These are phyloP conservation scores for Verbena officinalis DNA, from an alignment of 257 asterid species.

Conservation along the genomic window DNA sequence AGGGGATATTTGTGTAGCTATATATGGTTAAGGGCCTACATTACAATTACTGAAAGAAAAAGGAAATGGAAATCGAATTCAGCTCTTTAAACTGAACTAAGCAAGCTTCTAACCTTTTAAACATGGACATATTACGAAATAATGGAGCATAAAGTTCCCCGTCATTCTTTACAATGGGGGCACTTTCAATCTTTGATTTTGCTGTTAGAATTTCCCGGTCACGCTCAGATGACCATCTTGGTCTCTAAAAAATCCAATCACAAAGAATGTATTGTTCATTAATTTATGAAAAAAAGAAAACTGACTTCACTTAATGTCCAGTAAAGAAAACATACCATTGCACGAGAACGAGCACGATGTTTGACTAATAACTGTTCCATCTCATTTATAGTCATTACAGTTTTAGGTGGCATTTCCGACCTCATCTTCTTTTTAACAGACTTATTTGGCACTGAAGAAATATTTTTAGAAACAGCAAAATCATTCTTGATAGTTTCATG, in stretches of 20 bases:
- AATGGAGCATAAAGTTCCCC: constrained; percentile 66
- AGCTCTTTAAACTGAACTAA: constrained; percentile 16
- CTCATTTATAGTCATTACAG: constrained; percentile 53
- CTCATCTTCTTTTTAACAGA: constrained; percentile 69
- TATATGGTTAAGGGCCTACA: no score
- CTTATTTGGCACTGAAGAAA: constrained; percentile 32
- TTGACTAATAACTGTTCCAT: constrained; percentile 68
- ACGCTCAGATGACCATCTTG: constrained; percentile 80
- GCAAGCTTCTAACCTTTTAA: constrained; percentile 63
- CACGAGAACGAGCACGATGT: constrained; percentile 80
- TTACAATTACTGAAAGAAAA: no score
- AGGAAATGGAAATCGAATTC: no score
- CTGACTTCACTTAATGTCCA: constrained; percentile 9
- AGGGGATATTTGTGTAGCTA: no score
- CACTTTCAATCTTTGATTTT: constrained; percentile 61
- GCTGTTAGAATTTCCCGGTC: constrained; percentile 73
- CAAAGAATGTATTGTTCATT: neutral
- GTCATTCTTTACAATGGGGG: constrained; percentile 56
- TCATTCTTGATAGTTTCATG: constrained; percentile 9
- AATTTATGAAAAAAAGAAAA: neutral
- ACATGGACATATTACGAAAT: constrained; percentile 74
- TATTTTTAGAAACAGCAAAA: constrained; percentile 23
- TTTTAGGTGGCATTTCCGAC: constrained; percentile 85
- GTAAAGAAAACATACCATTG: constrained; percentile 59
- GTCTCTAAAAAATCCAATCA: constrained; percentile 59